Evolutionary conservation across 1,284 basidiomycete species (phyloP).

Genomic region (Irpex sp.): DNA sequence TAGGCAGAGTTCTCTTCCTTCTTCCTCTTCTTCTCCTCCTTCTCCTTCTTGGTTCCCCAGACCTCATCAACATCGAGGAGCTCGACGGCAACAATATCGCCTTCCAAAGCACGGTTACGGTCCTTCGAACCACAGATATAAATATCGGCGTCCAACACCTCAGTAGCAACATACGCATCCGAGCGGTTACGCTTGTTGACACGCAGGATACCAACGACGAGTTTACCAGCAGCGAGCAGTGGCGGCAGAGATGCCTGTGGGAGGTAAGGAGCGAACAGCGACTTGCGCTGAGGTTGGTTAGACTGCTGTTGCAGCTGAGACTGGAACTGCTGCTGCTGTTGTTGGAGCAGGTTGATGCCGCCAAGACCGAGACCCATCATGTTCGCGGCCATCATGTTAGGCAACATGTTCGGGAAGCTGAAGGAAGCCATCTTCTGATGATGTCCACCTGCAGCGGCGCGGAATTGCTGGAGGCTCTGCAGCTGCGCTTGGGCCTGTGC

Average conservation of each 20-base stretch:
- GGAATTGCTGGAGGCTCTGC: conserved; percentile 95
- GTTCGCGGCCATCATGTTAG: conserved; percentile 92
- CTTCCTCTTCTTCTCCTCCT: conserved; percentile 99
- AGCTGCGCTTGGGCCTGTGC: conserved; percentile 96
- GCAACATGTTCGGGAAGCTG: conserved; percentile 95
- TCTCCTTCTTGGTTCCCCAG: conserved; percentile 99
- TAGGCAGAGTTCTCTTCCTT: conserved; percentile 98
- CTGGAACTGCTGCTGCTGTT: conserved; percentile 88
- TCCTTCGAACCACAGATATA: conserved; percentile 99
- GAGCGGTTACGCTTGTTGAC: conserved; percentile 99
- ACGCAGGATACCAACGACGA: conserved; percentile 95
- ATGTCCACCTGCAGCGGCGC: conserved; percentile 90
- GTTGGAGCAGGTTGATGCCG: conserved; percentile 75
- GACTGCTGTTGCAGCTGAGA: conserved; percentile 89
- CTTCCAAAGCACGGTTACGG: conserved; percentile 96
- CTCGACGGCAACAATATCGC: conserved; percentile 98
- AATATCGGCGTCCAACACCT: conserved; percentile 97
- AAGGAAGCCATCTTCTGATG: conserved; percentile 98
- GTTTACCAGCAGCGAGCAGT: conserved; percentile 94
- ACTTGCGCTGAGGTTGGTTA: conserved; percentile 93
- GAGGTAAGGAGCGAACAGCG: conserved; percentile 97
- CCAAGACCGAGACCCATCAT: conserved; percentile 88
- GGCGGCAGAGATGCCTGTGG: conserved; percentile 97
- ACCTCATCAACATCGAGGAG: conserved; percentile 97
- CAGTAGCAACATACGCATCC: conserved; percentile 99